phyloP scores from a whole-genome alignment of 495 filamentous ascomycete genomes.

The Letharia columbiana region DNA sequence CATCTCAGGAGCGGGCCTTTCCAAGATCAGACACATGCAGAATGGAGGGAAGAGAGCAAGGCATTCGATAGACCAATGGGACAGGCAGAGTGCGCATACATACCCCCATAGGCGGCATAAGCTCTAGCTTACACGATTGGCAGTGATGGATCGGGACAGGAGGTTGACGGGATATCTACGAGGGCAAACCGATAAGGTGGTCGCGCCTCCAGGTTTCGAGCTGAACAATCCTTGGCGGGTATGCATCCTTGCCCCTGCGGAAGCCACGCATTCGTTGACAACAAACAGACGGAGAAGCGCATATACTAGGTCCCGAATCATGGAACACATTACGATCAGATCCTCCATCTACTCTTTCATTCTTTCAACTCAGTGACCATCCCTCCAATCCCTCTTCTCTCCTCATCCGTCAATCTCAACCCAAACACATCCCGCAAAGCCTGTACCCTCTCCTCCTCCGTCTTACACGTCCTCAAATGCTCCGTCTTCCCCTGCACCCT shows the following conservation, averaged over 20 bases:
- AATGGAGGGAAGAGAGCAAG: constrained; percentile 84
- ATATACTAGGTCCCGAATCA: background rate
- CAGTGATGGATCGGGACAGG: constrained; percentile 96
- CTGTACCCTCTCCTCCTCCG: constrained; percentile 41
- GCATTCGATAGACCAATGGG: constrained; percentile 85
- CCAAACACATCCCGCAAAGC: constrained; percentile 44
- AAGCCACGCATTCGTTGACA: background rate
- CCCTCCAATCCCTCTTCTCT: constrained; percentile 37
- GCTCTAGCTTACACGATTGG: constrained; percentile 30
- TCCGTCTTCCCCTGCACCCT: constrained; percentile 50
- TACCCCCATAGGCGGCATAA: background rate
- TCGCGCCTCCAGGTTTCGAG: constrained; percentile 82
- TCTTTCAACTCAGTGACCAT: constrained; percentile 35
- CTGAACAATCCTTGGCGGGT: constrained; percentile 94
- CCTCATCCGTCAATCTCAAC: constrained; percentile 40
- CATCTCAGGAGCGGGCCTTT: constrained; percentile 66
- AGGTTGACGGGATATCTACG: constrained; percentile 77
- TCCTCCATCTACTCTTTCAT: background rate
- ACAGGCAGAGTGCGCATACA: constrained; percentile 56
- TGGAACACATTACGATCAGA: background rate
- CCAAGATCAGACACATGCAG: constrained; percentile 62
- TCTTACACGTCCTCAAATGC: constrained; percentile 40
- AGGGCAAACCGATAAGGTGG: constrained; percentile 73
- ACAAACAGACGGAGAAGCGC: constrained; percentile 14
- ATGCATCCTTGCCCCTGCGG: constrained; percentile 22